Base-by-base conservation (phyloP, 192 early-diverging fungal genomes). In the Coemansia umbellata region DNA sequence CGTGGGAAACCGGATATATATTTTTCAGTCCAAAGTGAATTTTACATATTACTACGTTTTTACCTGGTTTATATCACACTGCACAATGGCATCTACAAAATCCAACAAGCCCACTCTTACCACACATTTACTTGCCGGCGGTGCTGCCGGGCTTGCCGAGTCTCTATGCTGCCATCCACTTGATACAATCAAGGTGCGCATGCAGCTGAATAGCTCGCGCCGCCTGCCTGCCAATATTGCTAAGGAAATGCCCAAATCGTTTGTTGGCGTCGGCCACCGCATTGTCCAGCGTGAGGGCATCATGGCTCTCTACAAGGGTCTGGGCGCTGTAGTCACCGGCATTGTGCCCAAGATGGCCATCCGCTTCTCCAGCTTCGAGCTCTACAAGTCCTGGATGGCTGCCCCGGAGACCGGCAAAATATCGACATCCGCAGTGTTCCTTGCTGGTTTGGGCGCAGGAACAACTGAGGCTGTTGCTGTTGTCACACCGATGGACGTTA, bases 301-400 rank as follows among this genome's bases (percentile, higher is more conserved):
- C 23, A 70, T 92, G 27, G 89, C 87, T 1, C 84, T 98, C 5
- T 98, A 98, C 87, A 95, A 96, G 81, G 96, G 96, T 52, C 82
- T 98, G 10, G 94, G 94, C 28, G 95, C 95, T 8, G 94, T 98
- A 3, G 87, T 93, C 10, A 82, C 91, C 4, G 94, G 95, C 31
- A 98, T 98, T 58, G 91, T 98, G 13, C 95, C 95, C 60, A 98
- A 98, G 81, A 96, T 97, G 93, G 95, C 94, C 19, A 98, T 98
- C 63, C 88, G 95, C 39, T 98, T 98, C 80, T 90, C 88, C 5
- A 92, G 89, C 42, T 96, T 98, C 60, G 93, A 98, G 72, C 80
- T 83, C 37, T 98, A 94, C 82, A 96, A 98, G 79, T 76, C 80
- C 8, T 73, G 79, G 57, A 60, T 96, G 53, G 86, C 88, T 8